Conservation (phyloP, 2,329 filamentous ascomycete genomes). For the Pseudomassariella vexata region DNA sequence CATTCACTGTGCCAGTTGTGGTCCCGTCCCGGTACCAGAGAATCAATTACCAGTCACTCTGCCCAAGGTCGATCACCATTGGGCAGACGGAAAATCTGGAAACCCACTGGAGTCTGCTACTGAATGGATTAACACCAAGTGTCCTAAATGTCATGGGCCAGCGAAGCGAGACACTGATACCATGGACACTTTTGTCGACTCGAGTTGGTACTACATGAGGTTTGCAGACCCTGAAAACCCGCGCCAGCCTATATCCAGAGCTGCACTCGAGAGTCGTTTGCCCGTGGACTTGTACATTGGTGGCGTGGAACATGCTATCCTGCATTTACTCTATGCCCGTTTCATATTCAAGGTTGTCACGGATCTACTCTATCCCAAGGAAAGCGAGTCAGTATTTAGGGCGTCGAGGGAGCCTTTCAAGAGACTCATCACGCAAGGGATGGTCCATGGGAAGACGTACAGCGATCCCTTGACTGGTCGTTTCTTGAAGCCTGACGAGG, state of each 20-base stretch:
- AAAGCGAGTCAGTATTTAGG: slow-evolving; percentile 21
- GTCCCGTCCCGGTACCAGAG: slow-evolving; percentile 71
- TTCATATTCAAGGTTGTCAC: slow-evolving; percentile 87
- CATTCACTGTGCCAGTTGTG: slow-evolving; percentile 72
- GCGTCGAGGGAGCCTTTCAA: slow-evolving; percentile 89
- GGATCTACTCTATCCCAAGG: slow-evolving; percentile 39
- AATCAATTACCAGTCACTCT: slow-evolving; percentile 71
- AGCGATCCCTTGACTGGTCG: slow-evolving; percentile 67
- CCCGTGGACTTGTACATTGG: slow-evolving; percentile 87
- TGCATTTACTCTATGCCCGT: slow-evolving; percentile 82
- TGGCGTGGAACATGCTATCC: slow-evolving; percentile 83
- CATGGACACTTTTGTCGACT: slow-evolving; percentile 96
- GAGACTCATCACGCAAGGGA: slow-evolving; percentile 79
- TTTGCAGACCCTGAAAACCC: slow-evolving; percentile 68
- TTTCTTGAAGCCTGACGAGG: slow-evolving; percentile 71
- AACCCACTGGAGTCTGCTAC: slow-evolving; percentile 70
- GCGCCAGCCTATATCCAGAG: slow-evolving; percentile 54
- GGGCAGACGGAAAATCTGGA: slow-evolving; percentile 62
- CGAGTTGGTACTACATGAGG: slow-evolving; percentile 87
- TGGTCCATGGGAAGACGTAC: slow-evolving; percentile 87
- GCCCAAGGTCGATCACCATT: slow-evolving; percentile 63
- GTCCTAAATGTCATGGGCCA: slow-evolving; percentile 64
- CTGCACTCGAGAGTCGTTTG: slow-evolving; percentile 48
- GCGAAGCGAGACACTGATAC: slow-evolving; percentile 86
- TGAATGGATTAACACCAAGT: slow-evolving; percentile 69